Evolutionary conservation across 768 basidiomycete genomes (phyloP).

Genomic region (Nevesoporus exiguus): DNA sequence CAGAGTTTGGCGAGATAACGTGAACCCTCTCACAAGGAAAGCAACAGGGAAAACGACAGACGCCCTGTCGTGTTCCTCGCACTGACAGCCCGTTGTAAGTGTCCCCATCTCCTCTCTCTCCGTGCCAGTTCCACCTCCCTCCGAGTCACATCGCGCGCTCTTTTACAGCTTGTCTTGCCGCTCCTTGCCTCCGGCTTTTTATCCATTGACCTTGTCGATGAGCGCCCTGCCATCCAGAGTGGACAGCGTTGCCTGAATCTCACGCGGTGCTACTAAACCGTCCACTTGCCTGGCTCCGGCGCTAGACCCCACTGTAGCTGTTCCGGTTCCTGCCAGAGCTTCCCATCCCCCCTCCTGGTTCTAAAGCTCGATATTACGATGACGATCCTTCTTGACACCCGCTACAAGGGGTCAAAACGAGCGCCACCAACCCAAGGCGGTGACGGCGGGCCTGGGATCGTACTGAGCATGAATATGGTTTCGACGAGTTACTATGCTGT

Average conservation of each 20-base stretch:
- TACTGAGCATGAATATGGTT: conserved; percentile 56
- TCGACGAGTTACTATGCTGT: conserved; percentile 52
- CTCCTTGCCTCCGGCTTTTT: neutral
- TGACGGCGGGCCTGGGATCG: conserved; percentile 52
- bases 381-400: conserved; percentile 7
- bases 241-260: conserved; percentile 16
- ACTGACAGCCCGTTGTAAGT: conserved; percentile 4
- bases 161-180: neutral
- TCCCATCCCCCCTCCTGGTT: neutral
- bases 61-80: conserved; percentile 1
- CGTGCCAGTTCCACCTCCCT: neutral
- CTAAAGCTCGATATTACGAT: conserved; percentile 3
- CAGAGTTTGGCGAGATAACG: conserved; percentile 13
- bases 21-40: conserved; percentile 10
- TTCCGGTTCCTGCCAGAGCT: neutral
- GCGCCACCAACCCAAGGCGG: conserved; percentile 35
- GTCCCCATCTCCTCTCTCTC: conserved; percentile 6
- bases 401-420: conserved; percentile 5
- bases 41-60: neutral
- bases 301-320: neutral
- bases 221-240: neutral
- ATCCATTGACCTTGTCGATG: conserved; percentile 9
- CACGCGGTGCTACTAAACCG: conserved; percentile 18
- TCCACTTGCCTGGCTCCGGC: neutral
- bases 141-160: neutral